Base-by-base conservation (phyloP, 331 rosid species). In the Pyrus hybrid region DNA sequence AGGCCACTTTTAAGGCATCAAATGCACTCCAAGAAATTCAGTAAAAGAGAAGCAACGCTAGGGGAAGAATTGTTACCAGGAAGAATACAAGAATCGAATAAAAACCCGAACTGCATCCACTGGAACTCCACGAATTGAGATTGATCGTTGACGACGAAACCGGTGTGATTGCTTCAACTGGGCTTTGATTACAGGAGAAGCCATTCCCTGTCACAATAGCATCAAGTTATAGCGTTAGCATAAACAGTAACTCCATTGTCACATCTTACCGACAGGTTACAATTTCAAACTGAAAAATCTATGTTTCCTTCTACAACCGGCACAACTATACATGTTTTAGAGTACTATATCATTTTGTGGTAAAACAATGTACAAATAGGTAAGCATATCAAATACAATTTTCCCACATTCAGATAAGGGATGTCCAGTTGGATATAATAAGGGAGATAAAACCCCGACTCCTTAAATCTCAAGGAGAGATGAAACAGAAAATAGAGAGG, bases 91-190 rank as follows among this genome's bases (percentile, higher is more conserved):
- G 70, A 76, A 90, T 68, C 97, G 91, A 83, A 94, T 61, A 73
- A 94, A 94, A 76, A 77, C 92, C 67, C 86, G 91, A 54, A 94
- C 97, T 30, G 91, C 93, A 17, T 85, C 85, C 67, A 83, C 80
- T 56, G 96, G 92, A 80, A 92, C 91, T 57, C 99, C 99, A 16
- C 4, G 76, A 68, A 92, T 87, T 32, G 89, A 81, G 81, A 94
- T 86, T 63, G 81, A 63, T 75, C 72, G 78, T 78, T 66, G 78
- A 29, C 82, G 71, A 13, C 70, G 76, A 33, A 6, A 71, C 63
- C 75, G 76, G 28, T 64, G 74, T 70, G 88, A 83, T 79, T 77
- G 78, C 83, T 83, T 86, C 43, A 94, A 76, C 89, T 87, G 63
- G 80, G 83, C 87, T 72, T 76, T 85, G 11, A 94, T 64, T 43